Percentiles rank a stretch among this genome's conserved stretches.
Conservation (phyloP, 1,139 yeast genomes). For the Meyerozyma elateridarum region DNA sequence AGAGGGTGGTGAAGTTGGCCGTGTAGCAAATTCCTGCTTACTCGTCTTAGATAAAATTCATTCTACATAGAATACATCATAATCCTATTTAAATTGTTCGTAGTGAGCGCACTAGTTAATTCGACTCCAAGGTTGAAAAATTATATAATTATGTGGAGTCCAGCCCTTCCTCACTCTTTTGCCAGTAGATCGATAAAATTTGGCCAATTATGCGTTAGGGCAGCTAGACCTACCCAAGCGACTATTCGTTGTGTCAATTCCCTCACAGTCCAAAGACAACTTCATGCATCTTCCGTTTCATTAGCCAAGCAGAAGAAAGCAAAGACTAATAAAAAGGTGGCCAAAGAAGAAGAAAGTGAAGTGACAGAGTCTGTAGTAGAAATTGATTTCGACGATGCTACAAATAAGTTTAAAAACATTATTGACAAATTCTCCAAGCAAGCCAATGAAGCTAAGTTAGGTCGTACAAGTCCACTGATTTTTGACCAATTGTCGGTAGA, state of each 20-base stretch:
- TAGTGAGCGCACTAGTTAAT: too few relatives aligned
- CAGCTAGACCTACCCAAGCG: too few relatives aligned
- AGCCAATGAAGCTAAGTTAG: constrained; percentile 60
- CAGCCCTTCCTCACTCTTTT: too few relatives aligned
- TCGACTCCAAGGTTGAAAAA: too few relatives aligned
- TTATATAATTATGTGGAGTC: too few relatives aligned
- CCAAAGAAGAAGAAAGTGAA: constrained; percentile 14
- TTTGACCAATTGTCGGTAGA: constrained; percentile 58
- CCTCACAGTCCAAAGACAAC: too few relatives aligned
- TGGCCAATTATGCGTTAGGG: too few relatives aligned
- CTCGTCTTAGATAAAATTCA: constrained; percentile 12
- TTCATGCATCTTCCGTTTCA: too few relatives aligned
- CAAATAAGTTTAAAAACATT: constrained; percentile 42
- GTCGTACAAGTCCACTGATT: constrained; percentile 60
- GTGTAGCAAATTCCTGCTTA: constrained; percentile 44
- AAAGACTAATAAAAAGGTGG: constrained; percentile 14
- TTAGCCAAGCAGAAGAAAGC: constrained; percentile 14
- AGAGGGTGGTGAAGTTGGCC: constrained; percentile 76
- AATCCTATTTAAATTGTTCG: too few relatives aligned
- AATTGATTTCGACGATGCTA: constrained; percentile 39
- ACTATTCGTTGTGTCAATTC: too few relatives aligned
- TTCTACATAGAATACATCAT: neutral
- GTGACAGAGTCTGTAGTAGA: constrained; percentile 17
- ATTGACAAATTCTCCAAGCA: constrained; percentile 51
- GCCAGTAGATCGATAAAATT: too few relatives aligned